Evolutionary conservation across 495 filamentous ascomycete genomes (phyloP), one percentile per base, ranked within the genome.

Genomic region (Penicillium simplicissimum): DNA sequence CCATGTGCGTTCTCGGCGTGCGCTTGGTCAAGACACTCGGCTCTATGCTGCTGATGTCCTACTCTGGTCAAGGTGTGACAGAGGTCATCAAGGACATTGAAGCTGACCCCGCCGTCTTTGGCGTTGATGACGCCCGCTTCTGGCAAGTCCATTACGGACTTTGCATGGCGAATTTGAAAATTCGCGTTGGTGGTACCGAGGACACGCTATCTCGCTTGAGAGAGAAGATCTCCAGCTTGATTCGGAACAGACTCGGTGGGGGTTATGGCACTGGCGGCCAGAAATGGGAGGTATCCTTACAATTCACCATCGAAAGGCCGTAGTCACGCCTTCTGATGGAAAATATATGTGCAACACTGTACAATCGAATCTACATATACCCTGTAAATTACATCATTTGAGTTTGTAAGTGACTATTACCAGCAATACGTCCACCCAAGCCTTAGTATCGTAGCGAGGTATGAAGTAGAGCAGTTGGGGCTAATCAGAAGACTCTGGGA

Each of bases 91-190:
- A 84, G 31, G 93, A 94, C 71, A 93, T 98, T 59, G 88, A 90
- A 70, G 82, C 85, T 8, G 93, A 97, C 57, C 87, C 87, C 8
- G 81, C 82, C 34, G 86, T 98, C 8, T 85, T 82, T 35, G 81
- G 81, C 1, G 85, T 98, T 54, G 90, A 96, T 55, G 94, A 97
- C 69, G 93, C 92, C 1, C 83, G 90, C 67, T 96, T 98, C 76
- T 98, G 95, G 95, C 95, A 98, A 79, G 96, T 97, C 19, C 95
- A 98, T 74, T 96, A 98, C 71, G 93, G 95, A 3, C 79, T 97
- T 40, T 95, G 90, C 69, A 96, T 97, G 90, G 95, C 95, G 13
- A 97, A 94, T 65, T 68, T 98, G 61, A 96, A 94, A 76, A 68
- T 98, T 15, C 81, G 87, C 34, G 83, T 93, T 1, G 75, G 77